Percentiles rank a stretch among this genome's conserved stretches.
phyloP scores from a whole-genome alignment of 2,329 filamentous ascomycete genomes.

The Monosporascus sp. region DNA sequence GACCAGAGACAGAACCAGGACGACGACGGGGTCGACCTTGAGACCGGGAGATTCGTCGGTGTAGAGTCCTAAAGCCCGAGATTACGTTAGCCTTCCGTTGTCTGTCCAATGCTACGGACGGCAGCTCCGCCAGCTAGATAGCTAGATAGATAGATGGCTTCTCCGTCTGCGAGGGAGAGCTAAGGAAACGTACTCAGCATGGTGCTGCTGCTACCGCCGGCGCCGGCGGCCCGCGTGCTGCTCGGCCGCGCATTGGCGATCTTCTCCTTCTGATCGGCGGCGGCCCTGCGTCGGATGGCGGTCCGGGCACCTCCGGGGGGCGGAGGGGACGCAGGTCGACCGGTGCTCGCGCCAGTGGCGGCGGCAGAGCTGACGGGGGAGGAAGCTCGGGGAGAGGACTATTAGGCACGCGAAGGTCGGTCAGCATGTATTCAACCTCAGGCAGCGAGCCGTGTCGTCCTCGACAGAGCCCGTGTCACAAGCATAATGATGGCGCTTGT shows the following conservation, averaged over 20 bases:
- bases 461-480: background rate
- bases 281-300: conserved; percentile 89
- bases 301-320: conserved; percentile 92
- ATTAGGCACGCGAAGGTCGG: conserved; percentile 7
- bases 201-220: conserved; percentile 92
- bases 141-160: background rate
- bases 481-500: background rate
- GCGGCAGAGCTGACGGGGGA: conserved; percentile 54
- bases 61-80: conserved; percentile 64
- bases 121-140: too few species aligned
- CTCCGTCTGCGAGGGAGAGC: background rate
- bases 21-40: conserved; percentile 96
- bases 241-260: conserved; percentile 88
- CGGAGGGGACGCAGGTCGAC: conserved; percentile 78
- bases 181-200: conserved; percentile 76
- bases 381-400: conserved; percentile 56
- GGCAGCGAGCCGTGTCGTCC: background rate
- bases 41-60: conserved; percentile 96
- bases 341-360: conserved; percentile 63
- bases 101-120: too few species aligned
- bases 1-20: conserved; percentile 90
- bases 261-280: conserved; percentile 96
- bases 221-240: conserved; percentile 88
- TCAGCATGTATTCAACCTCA: background rate
- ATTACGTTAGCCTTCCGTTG: background rate